A percentile compares a stretch with the other conserved stretches of the same genome.
phyloP scores from a whole-genome alignment of 2,329 filamentous ascomycete species.

The Tolypocladium tropicale region DNA sequence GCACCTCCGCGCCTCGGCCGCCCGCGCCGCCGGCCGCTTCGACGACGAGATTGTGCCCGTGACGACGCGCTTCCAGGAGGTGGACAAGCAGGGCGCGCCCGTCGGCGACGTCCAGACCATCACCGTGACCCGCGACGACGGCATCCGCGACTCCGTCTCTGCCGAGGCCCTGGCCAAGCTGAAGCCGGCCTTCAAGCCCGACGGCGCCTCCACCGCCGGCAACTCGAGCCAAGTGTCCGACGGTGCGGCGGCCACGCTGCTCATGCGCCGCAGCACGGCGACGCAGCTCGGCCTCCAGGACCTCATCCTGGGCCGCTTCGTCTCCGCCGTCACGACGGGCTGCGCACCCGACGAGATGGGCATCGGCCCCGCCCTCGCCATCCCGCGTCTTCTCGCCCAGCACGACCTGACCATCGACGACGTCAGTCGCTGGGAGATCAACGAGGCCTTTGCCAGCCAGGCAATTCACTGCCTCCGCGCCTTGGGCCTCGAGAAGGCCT shows the following conservation, averaged over 20 bases:
- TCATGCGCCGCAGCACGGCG: slow-evolving; percentile 79
- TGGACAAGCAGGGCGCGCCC: slow-evolving; percentile 49
- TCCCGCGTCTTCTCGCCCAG: slow-evolving; percentile 67
- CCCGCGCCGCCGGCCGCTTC: slow-evolving; percentile 60
- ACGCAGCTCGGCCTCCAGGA: slow-evolving; percentile 58
- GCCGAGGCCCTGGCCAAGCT: slow-evolving; percentile 64
- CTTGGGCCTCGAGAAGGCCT: slow-evolving; percentile 53
- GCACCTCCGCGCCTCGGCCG: slow-evolving; percentile 62
- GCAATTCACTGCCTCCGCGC: slow-evolving; percentile 61
- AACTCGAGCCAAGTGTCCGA: slow-evolving; percentile 83
- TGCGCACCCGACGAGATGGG: slow-evolving; percentile 92
- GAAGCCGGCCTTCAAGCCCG: slow-evolving; percentile 73
- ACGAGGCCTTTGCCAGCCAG: slow-evolving; percentile 68
- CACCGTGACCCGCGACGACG: slow-evolving; percentile 70
- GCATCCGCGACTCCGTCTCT: slow-evolving; percentile 59
- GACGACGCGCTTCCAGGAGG: slow-evolving; percentile 55
- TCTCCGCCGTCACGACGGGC: slow-evolving; percentile 63
- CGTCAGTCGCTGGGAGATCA: slow-evolving; percentile 84
- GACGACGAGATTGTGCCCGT: slow-evolving; percentile 73
- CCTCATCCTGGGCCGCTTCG: slow-evolving; percentile 73
- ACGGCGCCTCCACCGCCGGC: slow-evolving; percentile 73
- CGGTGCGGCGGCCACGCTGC: slow-evolving; percentile 70
- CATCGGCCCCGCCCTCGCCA: slow-evolving; percentile 75
- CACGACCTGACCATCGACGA: slow-evolving; percentile 58
- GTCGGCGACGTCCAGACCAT: slow-evolving; percentile 48